Base-by-base conservation (phyloP, 768 basidiomycete genomes). In the Suillus sp. region DNA sequence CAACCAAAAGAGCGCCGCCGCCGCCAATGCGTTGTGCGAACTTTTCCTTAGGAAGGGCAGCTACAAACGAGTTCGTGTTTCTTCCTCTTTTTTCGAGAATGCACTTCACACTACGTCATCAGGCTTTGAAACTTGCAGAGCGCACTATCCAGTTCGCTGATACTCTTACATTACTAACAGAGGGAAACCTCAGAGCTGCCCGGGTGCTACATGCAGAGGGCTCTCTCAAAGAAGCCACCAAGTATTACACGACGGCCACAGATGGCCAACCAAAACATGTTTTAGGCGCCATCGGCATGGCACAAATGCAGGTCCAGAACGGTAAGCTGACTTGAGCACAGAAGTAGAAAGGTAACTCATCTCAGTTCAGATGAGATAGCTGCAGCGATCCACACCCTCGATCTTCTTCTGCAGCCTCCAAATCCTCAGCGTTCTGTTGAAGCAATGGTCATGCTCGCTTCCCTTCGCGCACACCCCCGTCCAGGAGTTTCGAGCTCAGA, bases 111-210 rank as follows among this genome's bases (percentile, higher is more conserved):
- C 2, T 25, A 48, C 32, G 13, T 35, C 5, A 5, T 47, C 55
- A 95, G 88, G 93, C 95, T 0, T 74, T 96, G 50, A 99, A 99
- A 79, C 80, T 99, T 22, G 95, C 95, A 27, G 97, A 99, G 70
- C 86, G 95, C 59, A 91, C 95, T 0, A 88, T 99, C 45, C 95
- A 98, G 72, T 97, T 92, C 70, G 91, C 96, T 0, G 96, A 99
- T 69, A 94, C 92, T 0, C 80, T 93, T 37, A 83, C 92, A 0
- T 79, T 96, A 18, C 81, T 96, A 34, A 90, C 92, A 1, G 96
- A 97, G 69, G 91, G 95, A 3, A 92, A 95, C 70, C 77, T 96
- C 18, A 84, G 91, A 37, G 88, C 95, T 16, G 96, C 89, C 2
- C 86, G 94, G 20, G 88, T 92, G 3, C 82, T 87, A 16, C 94